A percentile compares a stretch with the other conserved stretches of the same genome.
These are phyloP conservation scores for Spatholobus suberectus DNA, from an alignment of 306 rosid genomes.

Conservation along the genomic window DNA sequence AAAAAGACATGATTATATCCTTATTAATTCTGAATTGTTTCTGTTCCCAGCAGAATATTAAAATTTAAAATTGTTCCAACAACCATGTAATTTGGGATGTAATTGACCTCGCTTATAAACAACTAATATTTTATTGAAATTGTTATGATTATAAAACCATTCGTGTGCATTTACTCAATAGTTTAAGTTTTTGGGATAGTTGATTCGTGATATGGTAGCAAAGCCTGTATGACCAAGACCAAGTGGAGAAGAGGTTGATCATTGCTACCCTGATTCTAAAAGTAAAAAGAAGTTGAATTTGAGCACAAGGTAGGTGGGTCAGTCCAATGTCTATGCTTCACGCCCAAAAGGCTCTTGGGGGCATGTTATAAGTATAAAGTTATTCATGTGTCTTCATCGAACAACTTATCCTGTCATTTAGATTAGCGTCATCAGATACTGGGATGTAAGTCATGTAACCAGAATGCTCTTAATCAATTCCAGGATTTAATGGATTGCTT, in stretches of 20 bases:
- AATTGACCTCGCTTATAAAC: neutral
- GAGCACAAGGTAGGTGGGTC: neutral
- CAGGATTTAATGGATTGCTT: neutral
- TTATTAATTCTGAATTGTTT: neutral
- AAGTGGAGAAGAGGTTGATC: neutral
- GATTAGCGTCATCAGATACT: neutral
- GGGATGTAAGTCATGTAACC: neutral
- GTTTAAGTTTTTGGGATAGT: slow-evolving; percentile 7
- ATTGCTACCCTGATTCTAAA: neutral
- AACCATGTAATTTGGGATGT: neutral
- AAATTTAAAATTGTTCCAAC: neutral
- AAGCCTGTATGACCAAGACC: neutral
- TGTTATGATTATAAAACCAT: neutral
- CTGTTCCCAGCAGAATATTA: neutral
- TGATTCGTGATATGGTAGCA: neutral
- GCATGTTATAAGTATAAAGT: neutral
- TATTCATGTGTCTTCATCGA: neutral
- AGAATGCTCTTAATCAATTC: neutral
- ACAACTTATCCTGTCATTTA: slow-evolving; percentile 2
- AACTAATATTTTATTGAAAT: neutral
- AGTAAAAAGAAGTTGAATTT: neutral
- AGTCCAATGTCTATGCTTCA: neutral
- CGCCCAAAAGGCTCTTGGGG: neutral
- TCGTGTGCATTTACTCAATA: neutral
- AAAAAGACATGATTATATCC: neutral